Evolutionary conservation across 768 basidiomycete species (phyloP).

Genomic region (Chlorophyllum brunneum): DNA sequence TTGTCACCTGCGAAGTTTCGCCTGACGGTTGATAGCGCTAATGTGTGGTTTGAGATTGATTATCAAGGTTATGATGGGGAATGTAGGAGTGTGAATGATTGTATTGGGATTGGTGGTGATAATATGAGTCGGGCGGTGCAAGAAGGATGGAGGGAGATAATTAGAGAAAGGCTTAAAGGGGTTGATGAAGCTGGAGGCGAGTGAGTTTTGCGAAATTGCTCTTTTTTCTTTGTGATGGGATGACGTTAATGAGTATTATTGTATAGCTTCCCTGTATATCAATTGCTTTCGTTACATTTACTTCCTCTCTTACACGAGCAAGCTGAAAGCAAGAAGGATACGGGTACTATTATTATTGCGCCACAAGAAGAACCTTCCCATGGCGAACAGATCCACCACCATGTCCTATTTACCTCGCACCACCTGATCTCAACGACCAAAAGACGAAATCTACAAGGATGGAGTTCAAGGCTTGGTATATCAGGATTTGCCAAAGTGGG

Average conservation of each 20-base stretch:
- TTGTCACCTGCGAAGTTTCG: conserved; percentile 9
- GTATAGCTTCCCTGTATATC: conserved; percentile 56
- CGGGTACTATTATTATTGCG: not conserved
- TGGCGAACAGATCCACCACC: conserved; percentile 24
- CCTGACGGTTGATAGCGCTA: conserved; percentile 5
- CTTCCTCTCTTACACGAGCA: conserved; percentile 54
- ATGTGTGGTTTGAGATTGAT: conserved; percentile 12
- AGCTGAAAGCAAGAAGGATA: conserved; percentile 17
- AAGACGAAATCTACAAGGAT: conserved; percentile 51
- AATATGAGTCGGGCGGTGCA: conserved; percentile 43
- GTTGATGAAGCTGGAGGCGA: conserved; percentile 29
- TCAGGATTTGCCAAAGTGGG: conserved; percentile 72
- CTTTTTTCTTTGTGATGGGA: not conserved
- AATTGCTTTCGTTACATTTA: conserved; percentile 54
- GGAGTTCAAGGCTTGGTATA: conserved; percentile 51
- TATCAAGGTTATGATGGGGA: conserved; percentile 11
- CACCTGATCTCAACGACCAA: conserved; percentile 65
- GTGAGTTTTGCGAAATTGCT: conserved; percentile 16
- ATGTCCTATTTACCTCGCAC: conserved; percentile 71
- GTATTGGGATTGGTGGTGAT: conserved; percentile 39
- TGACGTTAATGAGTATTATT: not conserved
- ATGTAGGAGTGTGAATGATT: conserved; percentile 2
- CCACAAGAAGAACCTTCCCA: conserved; percentile 1
- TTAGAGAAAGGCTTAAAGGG: conserved; percentile 35
- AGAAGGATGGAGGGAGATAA: conserved; percentile 40